Percentiles rank a stretch among this genome's conserved stretches.
Conservation (phyloP, 2,329 filamentous ascomycete species). For the Colletotrichum orchidophilum region DNA sequence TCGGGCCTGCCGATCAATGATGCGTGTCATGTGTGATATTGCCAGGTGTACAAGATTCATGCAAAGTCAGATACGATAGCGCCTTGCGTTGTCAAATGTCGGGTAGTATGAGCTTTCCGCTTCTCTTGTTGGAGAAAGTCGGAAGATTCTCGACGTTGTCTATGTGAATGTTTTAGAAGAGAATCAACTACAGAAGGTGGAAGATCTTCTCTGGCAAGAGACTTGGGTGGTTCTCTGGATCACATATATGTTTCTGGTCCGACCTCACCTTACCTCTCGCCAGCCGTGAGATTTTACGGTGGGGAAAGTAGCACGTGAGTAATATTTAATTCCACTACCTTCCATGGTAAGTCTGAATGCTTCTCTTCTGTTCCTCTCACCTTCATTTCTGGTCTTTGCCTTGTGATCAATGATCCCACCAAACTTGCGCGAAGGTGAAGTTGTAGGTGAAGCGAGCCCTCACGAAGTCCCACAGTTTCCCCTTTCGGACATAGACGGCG, state of each 20-base stretch:
- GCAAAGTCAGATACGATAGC: background rate
- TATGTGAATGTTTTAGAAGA: too few relatives aligned
- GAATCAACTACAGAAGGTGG: background rate
- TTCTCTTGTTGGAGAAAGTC: too few relatives aligned
- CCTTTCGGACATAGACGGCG: too few relatives aligned
- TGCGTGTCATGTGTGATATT: background rate
- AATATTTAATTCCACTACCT: too few relatives aligned
- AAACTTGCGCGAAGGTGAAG: background rate
- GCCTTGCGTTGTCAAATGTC: too few relatives aligned
- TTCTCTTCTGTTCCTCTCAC: background rate
- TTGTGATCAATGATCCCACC: too few relatives aligned
- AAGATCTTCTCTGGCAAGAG: background rate
- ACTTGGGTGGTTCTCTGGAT: background rate
- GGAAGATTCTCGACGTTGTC: too few relatives aligned
- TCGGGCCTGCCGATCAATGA: background rate
- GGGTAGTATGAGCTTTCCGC: background rate
- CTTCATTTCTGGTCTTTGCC: too few relatives aligned
- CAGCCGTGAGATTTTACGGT: background rate
- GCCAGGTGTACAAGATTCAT: background rate
- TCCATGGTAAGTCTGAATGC: accelerated
- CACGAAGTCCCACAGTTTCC: background rate
- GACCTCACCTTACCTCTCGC: background rate
- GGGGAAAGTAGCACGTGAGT: background rate
- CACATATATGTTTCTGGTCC: too few relatives aligned
- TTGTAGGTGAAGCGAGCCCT: background rate